Base-by-base conservation (phyloP, 306 rosid genomes). In the Sphenostylis stenocarpa region DNA sequence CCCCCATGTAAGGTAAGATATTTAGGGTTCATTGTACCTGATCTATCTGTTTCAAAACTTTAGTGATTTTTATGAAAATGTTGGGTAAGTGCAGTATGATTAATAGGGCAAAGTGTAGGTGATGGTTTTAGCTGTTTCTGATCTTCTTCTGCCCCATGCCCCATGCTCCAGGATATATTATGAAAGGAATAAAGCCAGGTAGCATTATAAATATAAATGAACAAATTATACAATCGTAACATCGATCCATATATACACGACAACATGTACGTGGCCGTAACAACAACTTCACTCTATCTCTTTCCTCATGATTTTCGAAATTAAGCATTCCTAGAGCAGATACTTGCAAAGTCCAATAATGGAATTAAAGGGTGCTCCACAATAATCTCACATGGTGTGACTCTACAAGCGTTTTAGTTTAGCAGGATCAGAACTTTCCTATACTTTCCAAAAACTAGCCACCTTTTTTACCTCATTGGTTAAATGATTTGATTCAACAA, bases 401-500 rank as follows among this genome's bases (percentile, higher is more conserved):
- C 79, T 78, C 83, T 61, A 75, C 83, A 49, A 62, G 70, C 39
- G 64, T 80, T 79, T 77, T 77, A 63, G 83, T 38, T 78, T 76
- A 75, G 73, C 88, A 77, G 58, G 67, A 77, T 79, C 70, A 62
- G 26, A 75, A 79, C 77, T 84, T 81, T 81, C 81, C 78, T 51
- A 4, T 33, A 34, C 83, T 65, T 68, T 47, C 78, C 51, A 79
- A 87, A 26, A 85, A 83, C 49, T 45, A 70, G 19, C 39, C 19
- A 47, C 52, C 81, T 72, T 75, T 83, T 84, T 67, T 69, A 13
- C 85, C 39, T 62, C 12, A 79, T 77, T 77, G 87, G 83, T 68
- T 64, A 71, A 70, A 38, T 73, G 85, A 84, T 72, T 81, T 76
- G 85, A 87, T 71, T 51, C 79, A 77, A 82, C 87, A 72, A 62